Evolutionary conservation across 192 early-diverging fungal species (phyloP).

Genomic region (Backusella macrospora): DNA sequence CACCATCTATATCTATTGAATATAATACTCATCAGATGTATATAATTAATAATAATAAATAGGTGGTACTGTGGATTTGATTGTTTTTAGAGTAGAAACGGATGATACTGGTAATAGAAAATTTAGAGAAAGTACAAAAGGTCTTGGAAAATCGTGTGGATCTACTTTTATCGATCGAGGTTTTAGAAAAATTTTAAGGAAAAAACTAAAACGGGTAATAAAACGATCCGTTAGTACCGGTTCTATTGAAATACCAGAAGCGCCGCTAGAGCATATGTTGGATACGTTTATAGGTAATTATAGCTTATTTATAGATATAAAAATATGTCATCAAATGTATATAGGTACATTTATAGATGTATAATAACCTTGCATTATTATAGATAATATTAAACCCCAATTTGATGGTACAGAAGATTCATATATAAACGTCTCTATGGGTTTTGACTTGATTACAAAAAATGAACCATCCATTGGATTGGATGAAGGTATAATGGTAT

Average conservation of each 20-base stretch:
- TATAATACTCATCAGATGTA: neutral
- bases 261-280: constrained; percentile 38
- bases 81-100: constrained; percentile 48
- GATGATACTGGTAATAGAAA: constrained; percentile 34
- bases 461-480: constrained; percentile 34
- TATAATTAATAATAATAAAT: neutral
- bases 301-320: neutral
- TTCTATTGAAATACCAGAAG: constrained; percentile 17
- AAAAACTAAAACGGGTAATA: constrained; percentile 29
- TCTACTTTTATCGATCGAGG: constrained; percentile 56
- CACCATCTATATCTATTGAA: neutral
- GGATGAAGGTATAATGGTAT: constrained; percentile 45
- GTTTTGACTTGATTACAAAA: constrained; percentile 17
- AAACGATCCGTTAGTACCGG: neutral
- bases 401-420: constrained; percentile 54
- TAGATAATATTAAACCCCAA: constrained; percentile 39
- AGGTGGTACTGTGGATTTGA: constrained; percentile 58
- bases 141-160: constrained; percentile 53
- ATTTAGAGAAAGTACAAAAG: constrained; percentile 50
- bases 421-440: constrained; percentile 46
- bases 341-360: no score
- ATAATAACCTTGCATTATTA: no score
- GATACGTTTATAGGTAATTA: constrained; percentile 37
- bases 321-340: neutral
- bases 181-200: constrained; percentile 46